These are phyloP conservation scores for Crassisporium funariophilum DNA, from an alignment of 768 basidiomycete species.

Conservation along the genomic window DNA sequence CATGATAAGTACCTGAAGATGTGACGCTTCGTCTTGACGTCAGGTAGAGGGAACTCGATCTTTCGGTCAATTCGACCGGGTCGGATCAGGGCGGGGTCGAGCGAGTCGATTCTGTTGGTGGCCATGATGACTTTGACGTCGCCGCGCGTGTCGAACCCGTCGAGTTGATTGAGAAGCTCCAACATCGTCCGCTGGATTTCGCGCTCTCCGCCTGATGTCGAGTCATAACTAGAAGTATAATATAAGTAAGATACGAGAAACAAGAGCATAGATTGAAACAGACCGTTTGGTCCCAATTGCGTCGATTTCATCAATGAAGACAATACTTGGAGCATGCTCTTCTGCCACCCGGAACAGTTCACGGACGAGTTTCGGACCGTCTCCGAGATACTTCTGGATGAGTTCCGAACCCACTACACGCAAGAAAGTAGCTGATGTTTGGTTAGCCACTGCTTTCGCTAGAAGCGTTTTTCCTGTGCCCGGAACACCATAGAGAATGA, in stretches of 20 bases:
- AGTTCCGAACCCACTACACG: slow-evolving; percentile 97
- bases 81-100: slow-evolving; percentile 97
- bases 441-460: slow-evolving; percentile 97
- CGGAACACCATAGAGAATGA: slow-evolving; percentile 97
- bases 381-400: slow-evolving; percentile 99
- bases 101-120: slow-evolving; percentile 94
- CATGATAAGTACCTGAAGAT: slow-evolving; percentile 77
- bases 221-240: slow-evolving; percentile 77
- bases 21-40: slow-evolving; percentile 98
- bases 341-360: slow-evolving; percentile 97
- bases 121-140: slow-evolving; percentile 99
- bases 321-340: slow-evolving; percentile 97
- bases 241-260: slow-evolving; percentile 7
- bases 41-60: slow-evolving; percentile 97
- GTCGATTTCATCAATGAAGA: slow-evolving; percentile 99
- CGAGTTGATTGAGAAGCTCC: slow-evolving; percentile 96
- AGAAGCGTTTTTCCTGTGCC: slow-evolving; percentile 98
- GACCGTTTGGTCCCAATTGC: slow-evolving; percentile 98
- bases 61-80: slow-evolving; percentile 99
- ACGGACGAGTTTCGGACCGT: slow-evolving; percentile 96
- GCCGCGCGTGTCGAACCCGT: slow-evolving; percentile 99
- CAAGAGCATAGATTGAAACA: slow-evolving; percentile 18
- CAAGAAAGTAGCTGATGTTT: slow-evolving; percentile 97
- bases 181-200: slow-evolving; percentile 99
- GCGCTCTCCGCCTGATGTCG: slow-evolving; percentile 96